A percentile compares a stretch with the other conserved stretches of the same genome.
phyloP scores from a whole-genome alignment of 345 rosid genomes.

The Moricandia arvensis region DNA sequence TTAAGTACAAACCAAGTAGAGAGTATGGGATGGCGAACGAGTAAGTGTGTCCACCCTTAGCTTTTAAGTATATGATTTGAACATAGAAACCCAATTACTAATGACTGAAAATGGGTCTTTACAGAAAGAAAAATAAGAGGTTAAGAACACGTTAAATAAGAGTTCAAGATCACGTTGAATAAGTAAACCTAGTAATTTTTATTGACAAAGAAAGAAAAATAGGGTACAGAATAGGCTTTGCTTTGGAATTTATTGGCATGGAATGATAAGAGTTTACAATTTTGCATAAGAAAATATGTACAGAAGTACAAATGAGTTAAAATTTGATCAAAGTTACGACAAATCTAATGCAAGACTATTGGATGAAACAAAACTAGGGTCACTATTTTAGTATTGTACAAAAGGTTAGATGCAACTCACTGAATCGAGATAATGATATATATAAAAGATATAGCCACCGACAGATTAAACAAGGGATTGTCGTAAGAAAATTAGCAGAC shows the following conservation, averaged over 20 bases:
- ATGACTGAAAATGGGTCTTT: neutral
- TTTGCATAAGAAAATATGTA: neutral
- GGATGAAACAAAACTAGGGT: too few relatives aligned
- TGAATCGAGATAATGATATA: too few relatives aligned
- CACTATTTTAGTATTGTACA: too few relatives aligned
- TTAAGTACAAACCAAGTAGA: too few relatives aligned
- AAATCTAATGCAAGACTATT: neutral
- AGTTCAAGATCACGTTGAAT: too few relatives aligned
- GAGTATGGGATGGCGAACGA: too few relatives aligned
- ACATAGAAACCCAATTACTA: neutral
- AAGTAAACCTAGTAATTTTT: neutral
- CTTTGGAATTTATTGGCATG: neutral
- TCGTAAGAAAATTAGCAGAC: too few relatives aligned
- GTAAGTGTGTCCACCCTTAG: neutral
- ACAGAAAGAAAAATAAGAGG: too few relatives aligned
- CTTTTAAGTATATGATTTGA: neutral
- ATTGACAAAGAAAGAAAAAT: neutral
- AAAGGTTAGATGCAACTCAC: too few relatives aligned
- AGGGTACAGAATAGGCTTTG: neutral
- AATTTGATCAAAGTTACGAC: neutral
- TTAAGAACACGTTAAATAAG: too few relatives aligned
- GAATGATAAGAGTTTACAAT: neutral
- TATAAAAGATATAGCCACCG: too few relatives aligned
- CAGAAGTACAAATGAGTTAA: neutral
- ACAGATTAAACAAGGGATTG: too few relatives aligned